Evolutionary conservation across 345 rosid genomes (phyloP), one percentile per base, ranked within the genome.

Genomic region (Syzygium aqueum): DNA sequence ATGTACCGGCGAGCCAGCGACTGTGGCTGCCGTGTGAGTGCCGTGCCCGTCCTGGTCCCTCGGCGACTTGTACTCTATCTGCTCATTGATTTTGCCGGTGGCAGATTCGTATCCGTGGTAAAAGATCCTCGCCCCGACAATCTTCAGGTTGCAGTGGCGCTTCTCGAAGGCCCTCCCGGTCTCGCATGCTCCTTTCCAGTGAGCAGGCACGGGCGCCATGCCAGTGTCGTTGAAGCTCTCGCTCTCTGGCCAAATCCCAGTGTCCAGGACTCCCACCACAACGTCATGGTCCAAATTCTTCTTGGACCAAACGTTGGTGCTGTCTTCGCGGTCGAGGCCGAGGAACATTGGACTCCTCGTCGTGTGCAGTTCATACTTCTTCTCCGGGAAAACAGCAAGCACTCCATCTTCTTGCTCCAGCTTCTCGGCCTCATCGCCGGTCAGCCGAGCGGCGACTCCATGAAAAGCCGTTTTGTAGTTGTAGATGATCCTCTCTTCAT

Each of bases 211-310:
- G 15, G 93, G 89, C 13, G 92, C 77, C 92, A 96, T 91, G 33
- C 96, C 95, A 0, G 93, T 90, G 80, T 95, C 96, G 86, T 90
- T 91, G 87, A 96, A 95, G 90, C 97, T 95, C 59, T 86, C 88
- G 85, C 95, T 93, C 89, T 96, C 96, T 2, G 98, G 98, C 96
- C 96, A 95, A 52, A 96, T 93, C 22, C 98, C 97, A 23, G 96
- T 94, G 87, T 96, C 96, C 2, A 95, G 91, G 57, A 96, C 92
- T 84, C 98, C 98, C 19, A 95, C 95, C n/a, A 95, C 40, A 9
- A 96, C 97, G 84, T 97, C 98, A 85, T 91, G 95, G 88, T 87
- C 98, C 77, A 85, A 88, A 63, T 89, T 28, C 86, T 89, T 91
- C 61, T 93, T 88, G 78, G 94, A 89, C 96, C 94, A 91, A 54